Percentiles rank a stretch among this genome's conserved stretches.
These are phyloP conservation scores for Penicillium palitans DNA, from an alignment of 2,329 filamentous ascomycete species.

Conservation along the genomic window DNA sequence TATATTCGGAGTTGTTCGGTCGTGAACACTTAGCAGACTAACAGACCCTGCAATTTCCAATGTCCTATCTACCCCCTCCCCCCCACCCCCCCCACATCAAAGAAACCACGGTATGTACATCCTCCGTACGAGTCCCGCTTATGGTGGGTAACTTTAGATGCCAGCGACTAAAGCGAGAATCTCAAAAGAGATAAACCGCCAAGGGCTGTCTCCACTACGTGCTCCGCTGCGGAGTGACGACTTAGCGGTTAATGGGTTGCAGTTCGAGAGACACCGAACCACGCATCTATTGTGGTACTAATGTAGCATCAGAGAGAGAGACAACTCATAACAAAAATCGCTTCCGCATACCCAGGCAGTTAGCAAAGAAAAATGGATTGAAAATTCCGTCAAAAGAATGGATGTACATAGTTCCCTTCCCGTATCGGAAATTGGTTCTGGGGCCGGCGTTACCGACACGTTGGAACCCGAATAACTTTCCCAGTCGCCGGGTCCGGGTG, in stretches of 20 bases:
- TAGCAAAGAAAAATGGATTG: neutral
- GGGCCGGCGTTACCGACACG: conserved; percentile 24
- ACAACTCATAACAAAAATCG: neutral
- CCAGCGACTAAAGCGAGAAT: neutral
- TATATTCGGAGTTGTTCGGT: neutral
- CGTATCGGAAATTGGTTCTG: conserved; percentile 14
- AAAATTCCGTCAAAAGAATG: neutral
- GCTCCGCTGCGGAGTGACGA: conserved; percentile 1
- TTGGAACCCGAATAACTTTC: conserved; percentile 25
- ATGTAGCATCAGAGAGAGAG: neutral
- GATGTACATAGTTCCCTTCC: neutral
- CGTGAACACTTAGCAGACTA: neutral
- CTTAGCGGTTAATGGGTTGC: neutral
- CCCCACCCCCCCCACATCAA: neutral
- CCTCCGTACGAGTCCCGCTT: neutral
- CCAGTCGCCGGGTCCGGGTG: conserved; percentile 22
- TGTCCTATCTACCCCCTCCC: neutral
- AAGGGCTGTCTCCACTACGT: neutral
- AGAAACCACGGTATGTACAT: neutral
- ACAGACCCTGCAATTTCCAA: neutral
- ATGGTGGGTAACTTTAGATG: neutral
- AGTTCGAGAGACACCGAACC: neutral
- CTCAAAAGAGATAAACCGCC: neutral
- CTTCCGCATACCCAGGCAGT: neutral
- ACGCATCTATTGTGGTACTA: neutral